phyloP scores from a whole-genome alignment of 1,284 basidiomycete species.

The Apiotrichum mycotoxinovorans region DNA sequence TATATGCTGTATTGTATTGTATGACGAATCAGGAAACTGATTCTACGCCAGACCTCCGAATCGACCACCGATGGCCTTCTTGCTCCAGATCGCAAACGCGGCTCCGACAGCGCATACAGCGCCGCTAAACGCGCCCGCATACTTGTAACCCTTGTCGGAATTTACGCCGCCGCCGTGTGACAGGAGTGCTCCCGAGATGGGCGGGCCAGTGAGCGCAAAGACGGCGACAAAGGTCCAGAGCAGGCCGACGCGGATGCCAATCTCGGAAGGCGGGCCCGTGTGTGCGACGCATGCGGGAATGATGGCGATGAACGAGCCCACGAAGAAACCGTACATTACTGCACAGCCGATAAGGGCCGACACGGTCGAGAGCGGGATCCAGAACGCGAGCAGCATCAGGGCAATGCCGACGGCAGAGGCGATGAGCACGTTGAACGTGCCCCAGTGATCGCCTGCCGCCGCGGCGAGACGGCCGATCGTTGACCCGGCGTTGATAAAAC shows the following conservation, averaged over 20 bases:
- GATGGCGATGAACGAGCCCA: slow-evolving; percentile 26
- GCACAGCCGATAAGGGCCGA: slow-evolving; percentile 36
- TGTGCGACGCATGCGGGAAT: slow-evolving; percentile 28
- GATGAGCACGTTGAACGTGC: slow-evolving; percentile 25
- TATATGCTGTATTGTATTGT: too few relatives aligned
- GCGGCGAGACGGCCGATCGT: slow-evolving; percentile 25
- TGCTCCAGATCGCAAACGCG: neutral
- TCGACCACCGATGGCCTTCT: neutral
- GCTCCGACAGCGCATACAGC: neutral
- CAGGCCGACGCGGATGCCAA: slow-evolving; percentile 30
- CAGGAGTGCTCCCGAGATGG: slow-evolving; percentile 41
- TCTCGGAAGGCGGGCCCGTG: slow-evolving; percentile 21
- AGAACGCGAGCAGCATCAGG: slow-evolving; percentile 23
- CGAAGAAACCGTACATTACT: slow-evolving; percentile 41
- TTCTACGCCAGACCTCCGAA: neutral
- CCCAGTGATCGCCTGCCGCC: slow-evolving; percentile 12
- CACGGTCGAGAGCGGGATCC: slow-evolving; percentile 21
- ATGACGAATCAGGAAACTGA: too few relatives aligned
- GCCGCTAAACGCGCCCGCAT: slow-evolving; percentile 5
- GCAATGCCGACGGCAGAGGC: too few relatives aligned
- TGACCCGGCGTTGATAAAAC: slow-evolving; percentile 35
- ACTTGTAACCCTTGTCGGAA: neutral
- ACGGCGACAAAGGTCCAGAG: slow-evolving; percentile 27
- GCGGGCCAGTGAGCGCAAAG: slow-evolving; percentile 39
- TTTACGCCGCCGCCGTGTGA: slow-evolving; percentile 5